These are phyloP conservation scores for Leccinum subatratum DNA, from an alignment of 1,284 basidiomycete genomes.

Conservation along the genomic window DNA sequence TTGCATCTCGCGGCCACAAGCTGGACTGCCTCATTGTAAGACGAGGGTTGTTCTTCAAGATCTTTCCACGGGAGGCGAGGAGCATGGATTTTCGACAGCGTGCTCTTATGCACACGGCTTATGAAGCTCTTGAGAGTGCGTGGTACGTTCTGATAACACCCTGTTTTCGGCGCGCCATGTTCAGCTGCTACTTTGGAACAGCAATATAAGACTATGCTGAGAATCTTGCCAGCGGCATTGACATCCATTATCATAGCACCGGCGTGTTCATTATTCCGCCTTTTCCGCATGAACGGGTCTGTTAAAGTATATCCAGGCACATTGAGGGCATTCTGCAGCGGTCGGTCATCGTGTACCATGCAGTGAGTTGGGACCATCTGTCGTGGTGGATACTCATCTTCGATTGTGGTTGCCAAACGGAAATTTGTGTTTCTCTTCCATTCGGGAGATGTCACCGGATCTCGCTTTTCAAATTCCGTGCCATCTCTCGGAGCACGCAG, in stretches of 20 bases:
- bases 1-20: conserved; percentile 33
- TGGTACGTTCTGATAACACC: conserved; percentile 61
- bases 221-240: conserved; percentile 39
- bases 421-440: background rate
- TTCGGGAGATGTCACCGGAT: background rate
- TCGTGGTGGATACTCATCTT: conserved; percentile 71
- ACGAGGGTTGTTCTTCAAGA: conserved; percentile 64
- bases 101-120: conserved; percentile 57
- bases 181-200: conserved; percentile 63
- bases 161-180: conserved; percentile 46
- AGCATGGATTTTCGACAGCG: conserved; percentile 74
- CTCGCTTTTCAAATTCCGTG: no score
- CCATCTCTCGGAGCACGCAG: background rate
- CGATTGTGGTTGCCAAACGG: conserved; percentile 39
- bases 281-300: conserved; percentile 2
- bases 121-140: conserved; percentile 64
- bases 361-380: conserved; percentile 60
- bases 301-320: conserved; percentile 46
- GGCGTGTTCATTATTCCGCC: conserved; percentile 37
- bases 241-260: conserved; percentile 67
- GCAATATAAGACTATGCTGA: conserved; percentile 66
- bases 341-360: conserved; percentile 65
- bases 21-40: conserved; percentile 31
- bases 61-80: conserved; percentile 66
- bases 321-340: conserved; percentile 61